Evolutionary conservation across 2,329 filamentous ascomycete genomes (phyloP), one percentile per base, ranked within the genome.

Genomic region (Colletotrichum liriopes): DNA sequence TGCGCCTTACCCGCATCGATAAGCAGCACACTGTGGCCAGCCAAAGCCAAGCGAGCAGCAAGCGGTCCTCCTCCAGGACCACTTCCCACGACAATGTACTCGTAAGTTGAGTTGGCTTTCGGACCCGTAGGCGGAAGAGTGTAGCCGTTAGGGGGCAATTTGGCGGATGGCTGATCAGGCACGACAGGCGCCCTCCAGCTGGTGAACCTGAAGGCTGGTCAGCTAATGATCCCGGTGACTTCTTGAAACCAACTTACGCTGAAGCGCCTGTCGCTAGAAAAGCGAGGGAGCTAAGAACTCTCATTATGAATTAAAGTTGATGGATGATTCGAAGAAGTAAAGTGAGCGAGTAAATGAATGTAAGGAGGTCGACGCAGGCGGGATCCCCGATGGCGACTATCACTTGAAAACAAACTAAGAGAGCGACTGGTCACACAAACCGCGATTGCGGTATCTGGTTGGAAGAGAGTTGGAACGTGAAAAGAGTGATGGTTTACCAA

Each of bases 41-140:
- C 88, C 37, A 89, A 79, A 6, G 90, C 90, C 29, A 92, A 85
- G 45, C 89, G 85, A 14, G 87, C 86, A 4, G 90, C 89, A 14
- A 91, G 77, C n/a, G 90, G 89, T 11, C 86, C 89, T 69, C 89
- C 89, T 43, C 89, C 89, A 5, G 89, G 85, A 3, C 89, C 89
- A n/a, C 87, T 89, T n/a, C 90, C 90, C 20, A 92, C 88, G n/a
- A 92, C 84, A 49, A 92, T 85, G 82, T 91, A 92, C 75, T 92
- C 90, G 76, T 90, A 90, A 26, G 49, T 52, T 20, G 49, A 52
- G 49, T 52, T 52, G 49, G 49, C 26, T 32, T 52, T 52, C 16
- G 49, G 49, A 16, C 49, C 26, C 9, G 49, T 18, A 32, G 49
- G 8, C 9, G 49, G 26, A 20, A 9, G 16, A 16, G 49, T 52